Evolutionary conservation across 2,329 filamentous ascomycete genomes (phyloP).

Genomic region (Nemania sp.): DNA sequence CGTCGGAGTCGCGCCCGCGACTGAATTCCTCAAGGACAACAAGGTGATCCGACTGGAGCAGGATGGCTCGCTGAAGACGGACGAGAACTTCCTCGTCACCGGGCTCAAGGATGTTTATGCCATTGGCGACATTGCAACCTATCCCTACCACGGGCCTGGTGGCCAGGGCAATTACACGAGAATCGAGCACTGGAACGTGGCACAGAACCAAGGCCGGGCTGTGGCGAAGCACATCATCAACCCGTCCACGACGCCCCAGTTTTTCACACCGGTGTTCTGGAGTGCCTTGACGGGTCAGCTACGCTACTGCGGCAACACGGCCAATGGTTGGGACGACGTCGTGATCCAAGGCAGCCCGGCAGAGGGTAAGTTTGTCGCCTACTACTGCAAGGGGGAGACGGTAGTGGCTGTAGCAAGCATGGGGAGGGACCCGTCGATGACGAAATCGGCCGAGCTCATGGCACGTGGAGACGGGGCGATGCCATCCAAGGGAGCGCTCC

Average conservation of each 20-base stretch:
- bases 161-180: conserved; percentile 73
- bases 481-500: conserved; percentile 78
- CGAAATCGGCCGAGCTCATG: conserved; percentile 84
- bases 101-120: conserved; percentile 86
- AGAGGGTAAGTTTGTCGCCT: conserved; percentile 83
- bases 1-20: conserved; percentile 85
- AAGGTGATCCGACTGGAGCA: conserved; percentile 70
- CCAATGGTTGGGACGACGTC: conserved; percentile 82
- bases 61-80: conserved; percentile 83
- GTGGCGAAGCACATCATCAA: conserved; percentile 79
- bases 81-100: conserved; percentile 77
- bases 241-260: conserved; percentile 62
- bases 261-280: conserved; percentile 96
- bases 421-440: conserved; percentile 86
- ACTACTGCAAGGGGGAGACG: conserved; percentile 83
- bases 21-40: conserved; percentile 79
- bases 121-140: conserved; percentile 92
- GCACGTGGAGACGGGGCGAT: conserved; percentile 77
- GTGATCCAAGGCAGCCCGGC: conserved; percentile 77
- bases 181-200: conserved; percentile 99
- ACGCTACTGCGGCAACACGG: conserved; percentile 89
- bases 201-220: conserved; percentile 85
- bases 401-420: conserved; percentile 91
- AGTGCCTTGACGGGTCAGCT: conserved; percentile 87
- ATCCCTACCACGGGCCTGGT: conserved; percentile 90